phyloP scores from a whole-genome alignment of 2,329 filamentous ascomycete genomes.

The Fusarium pseudoanthophilum region DNA sequence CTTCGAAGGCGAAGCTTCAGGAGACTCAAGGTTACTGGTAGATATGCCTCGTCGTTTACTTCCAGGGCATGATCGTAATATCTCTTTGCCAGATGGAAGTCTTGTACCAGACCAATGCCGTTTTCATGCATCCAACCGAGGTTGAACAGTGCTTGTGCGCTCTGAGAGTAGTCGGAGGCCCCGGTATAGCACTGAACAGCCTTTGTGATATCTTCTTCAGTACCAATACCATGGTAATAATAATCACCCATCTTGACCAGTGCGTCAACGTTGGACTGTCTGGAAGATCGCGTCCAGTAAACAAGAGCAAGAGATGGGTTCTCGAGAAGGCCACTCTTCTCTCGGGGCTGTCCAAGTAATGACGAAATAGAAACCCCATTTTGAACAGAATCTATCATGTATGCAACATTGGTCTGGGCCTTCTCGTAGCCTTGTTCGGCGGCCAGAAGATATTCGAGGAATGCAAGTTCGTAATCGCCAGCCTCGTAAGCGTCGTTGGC shows the following conservation, averaged over 20 bases:
- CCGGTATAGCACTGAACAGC: conserved; percentile 93
- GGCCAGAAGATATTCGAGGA: conserved; percentile 85
- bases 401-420: conserved; percentile 90
- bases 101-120: conserved; percentile 89
- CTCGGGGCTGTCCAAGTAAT: conserved; percentile 59
- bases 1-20: conserved; percentile 86
- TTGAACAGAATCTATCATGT: conserved; percentile 79
- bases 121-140: conserved; percentile 99
- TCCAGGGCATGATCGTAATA: conserved; percentile 94
- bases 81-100: conserved; percentile 96
- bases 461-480: conserved; percentile 81
- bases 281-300: conserved; percentile 94
- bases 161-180: conserved; percentile 90
- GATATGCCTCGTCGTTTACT: conserved; percentile 91
- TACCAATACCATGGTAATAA: conserved; percentile 85
- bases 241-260: conserved; percentile 99
- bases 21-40: conserved; percentile 89
- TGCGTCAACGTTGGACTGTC: conserved; percentile 92
- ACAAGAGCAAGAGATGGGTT: conserved; percentile 77
- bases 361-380: conserved; percentile 55
- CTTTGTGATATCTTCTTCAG: conserved; percentile 78
- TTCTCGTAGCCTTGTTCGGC: conserved; percentile 93
- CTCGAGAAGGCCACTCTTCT: conserved; percentile 55
- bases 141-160: conserved; percentile 96
- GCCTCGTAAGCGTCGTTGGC: conserved; percentile 84